A percentile compares a stretch with the other conserved stretches of the same genome.
phyloP scores from a whole-genome alignment of 208 protist species.

The Leishmania aethiopica region DNA sequence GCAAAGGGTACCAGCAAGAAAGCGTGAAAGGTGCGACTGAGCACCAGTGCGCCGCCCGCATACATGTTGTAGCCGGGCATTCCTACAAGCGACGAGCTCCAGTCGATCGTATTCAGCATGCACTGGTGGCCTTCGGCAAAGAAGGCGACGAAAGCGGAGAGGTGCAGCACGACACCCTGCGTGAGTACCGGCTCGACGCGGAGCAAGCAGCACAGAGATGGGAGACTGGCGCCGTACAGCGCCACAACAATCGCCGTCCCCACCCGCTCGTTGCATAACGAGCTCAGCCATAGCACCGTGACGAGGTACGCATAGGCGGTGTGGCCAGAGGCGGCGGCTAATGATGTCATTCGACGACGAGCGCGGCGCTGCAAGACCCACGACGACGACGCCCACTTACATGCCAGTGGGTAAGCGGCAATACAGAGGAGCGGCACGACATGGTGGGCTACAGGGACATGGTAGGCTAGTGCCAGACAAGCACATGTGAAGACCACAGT shows the following conservation, averaged over 20 bases:
- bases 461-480: conserved; percentile 32
- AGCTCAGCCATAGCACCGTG: conserved; percentile 49
- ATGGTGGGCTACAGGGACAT: conserved; percentile 54
- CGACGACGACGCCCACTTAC: not conserved
- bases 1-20: conserved; percentile 57
- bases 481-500: conserved; percentile 6
- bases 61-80: conserved; percentile 54
- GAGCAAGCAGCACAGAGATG: conserved; percentile 22
- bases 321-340: not conserved
- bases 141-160: conserved; percentile 55
- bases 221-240: conserved; percentile 41
- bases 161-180: conserved; percentile 50
- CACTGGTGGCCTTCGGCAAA: conserved; percentile 77
- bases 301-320: conserved; percentile 42
- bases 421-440: conserved; percentile 37
- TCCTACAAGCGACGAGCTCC: conserved; percentile 78
- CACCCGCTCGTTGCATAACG: conserved; percentile 58
- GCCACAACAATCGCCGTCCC: conserved; percentile 44
- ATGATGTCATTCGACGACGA: too few relatives aligned
- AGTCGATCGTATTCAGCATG: conserved; percentile 77
- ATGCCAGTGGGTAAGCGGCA: not conserved
- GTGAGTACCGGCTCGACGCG: conserved; percentile 10
- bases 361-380: not conserved
- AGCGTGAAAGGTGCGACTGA: conserved; percentile 66
- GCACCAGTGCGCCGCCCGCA: conserved; percentile 55